Evolutionary conservation across 75 land plant genomes (phyloP), one percentile per base, ranked within the genome.

Genomic region (Gnetum montanum): DNA sequence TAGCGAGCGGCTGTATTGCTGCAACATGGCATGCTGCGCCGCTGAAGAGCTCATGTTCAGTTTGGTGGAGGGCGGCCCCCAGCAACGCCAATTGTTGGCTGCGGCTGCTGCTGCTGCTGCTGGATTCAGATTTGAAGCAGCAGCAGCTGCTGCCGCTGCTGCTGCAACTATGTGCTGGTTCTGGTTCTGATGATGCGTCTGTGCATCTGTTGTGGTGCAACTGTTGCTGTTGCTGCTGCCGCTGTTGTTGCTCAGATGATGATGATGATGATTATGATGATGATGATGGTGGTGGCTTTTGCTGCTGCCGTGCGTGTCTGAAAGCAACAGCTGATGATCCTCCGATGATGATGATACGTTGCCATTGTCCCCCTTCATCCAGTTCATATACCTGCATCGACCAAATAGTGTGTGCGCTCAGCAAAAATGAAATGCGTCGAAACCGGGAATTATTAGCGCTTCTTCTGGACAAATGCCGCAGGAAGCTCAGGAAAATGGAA

Each of bases 111-210:
- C 20, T 34, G 31, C 31, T 50, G 54, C 54, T 27, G 64, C 18
- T n/a, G n/a, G n/a, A n/a, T n/a, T n/a, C n/a, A n/a, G n/a, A n/a
- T n/a, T n/a, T n/a, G n/a, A n/a, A n/a, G n/a, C n/a, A n/a, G 18
- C 40, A 64, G 68, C 38, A 64, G 40, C 63, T 23, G 19, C 58
- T 27, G 46, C 43, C 68, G 19, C 68, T 35, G 15, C 64, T 71
- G 28, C 56, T 70, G 23, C 62, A 25, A 27, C 51, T 34, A 28
- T 49, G 70, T 16, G 13, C n/a, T 3, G 13, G 5, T 41, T 41
- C 13, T 41, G 13, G 43, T 15, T 41, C n/a, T n/a, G n/a, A n/a
- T n/a, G n/a, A n/a, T n/a, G n/a, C n/a, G n/a, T n/a, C n/a, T n/a
- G n/a, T n/a, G n/a, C n/a, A n/a, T n/a, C n/a, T n/a, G n/a, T n/a